Evolutionary conservation across 495 filamentous ascomycete species (phyloP).

Genomic region (Parathielavia appendiculata): DNA sequence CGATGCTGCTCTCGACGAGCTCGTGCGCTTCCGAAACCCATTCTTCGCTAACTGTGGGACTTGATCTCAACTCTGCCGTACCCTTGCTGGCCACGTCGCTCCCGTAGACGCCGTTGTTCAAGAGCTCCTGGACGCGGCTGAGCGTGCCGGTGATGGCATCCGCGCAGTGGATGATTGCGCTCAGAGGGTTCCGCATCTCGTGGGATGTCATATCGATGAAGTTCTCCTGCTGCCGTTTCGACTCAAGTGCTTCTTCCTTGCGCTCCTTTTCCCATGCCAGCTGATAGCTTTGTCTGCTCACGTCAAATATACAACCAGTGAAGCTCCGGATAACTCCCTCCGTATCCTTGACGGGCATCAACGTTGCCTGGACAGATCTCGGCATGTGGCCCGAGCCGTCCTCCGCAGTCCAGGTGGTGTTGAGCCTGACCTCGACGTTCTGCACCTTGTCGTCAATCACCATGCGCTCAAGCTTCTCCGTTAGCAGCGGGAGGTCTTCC

Average conservation of each 20-base stretch:
- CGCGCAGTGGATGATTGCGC: slow-evolving; percentile 65
- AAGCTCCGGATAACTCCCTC: slow-evolving; percentile 34
- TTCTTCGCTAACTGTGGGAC: slow-evolving; percentile 3
- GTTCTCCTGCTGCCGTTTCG: slow-evolving; percentile 53
- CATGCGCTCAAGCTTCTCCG: slow-evolving; percentile 28
- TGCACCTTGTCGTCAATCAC: slow-evolving; percentile 28
- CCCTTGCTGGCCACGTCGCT: neutral
- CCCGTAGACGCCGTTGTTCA: slow-evolving; percentile 12
- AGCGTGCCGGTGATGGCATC: slow-evolving; percentile 45
- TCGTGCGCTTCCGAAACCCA: slow-evolving; percentile 23
- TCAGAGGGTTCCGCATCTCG: slow-evolving; percentile 72
- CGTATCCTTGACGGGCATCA: slow-evolving; percentile 32
- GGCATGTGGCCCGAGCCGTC: slow-evolving; percentile 31
- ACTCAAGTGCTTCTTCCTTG: slow-evolving; percentile 43
- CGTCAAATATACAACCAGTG: slow-evolving; percentile 38
- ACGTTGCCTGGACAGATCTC: slow-evolving; percentile 33
- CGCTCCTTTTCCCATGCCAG: slow-evolving; percentile 35
- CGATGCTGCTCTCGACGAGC: slow-evolving; percentile 51
- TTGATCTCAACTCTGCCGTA: neutral
- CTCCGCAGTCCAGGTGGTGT: slow-evolving; percentile 29
- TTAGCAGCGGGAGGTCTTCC: slow-evolving; percentile 27
- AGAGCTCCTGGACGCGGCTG: slow-evolving; percentile 28
- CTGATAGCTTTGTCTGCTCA: slow-evolving; percentile 38
- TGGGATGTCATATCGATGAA: slow-evolving; percentile 78
- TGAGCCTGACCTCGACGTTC: slow-evolving; percentile 35